Evolutionary conservation across 1,139 yeast species (phyloP).

Genomic region (Candida anutae): DNA sequence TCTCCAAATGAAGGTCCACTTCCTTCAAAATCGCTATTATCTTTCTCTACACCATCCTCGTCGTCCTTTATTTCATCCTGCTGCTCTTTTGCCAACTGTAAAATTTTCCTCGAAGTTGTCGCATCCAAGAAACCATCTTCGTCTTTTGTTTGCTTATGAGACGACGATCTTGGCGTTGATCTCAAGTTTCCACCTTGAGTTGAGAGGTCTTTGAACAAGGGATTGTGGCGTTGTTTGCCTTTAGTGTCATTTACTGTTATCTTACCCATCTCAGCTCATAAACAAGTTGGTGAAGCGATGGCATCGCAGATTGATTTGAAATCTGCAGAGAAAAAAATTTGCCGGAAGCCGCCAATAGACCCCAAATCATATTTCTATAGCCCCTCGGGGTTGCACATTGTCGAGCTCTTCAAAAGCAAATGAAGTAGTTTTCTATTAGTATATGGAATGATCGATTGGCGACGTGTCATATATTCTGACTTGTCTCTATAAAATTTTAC

Average conservation of each 20-base stretch:
- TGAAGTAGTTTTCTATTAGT: too few relatives aligned
- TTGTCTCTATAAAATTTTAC: too few relatives aligned
- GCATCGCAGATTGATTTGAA: too few relatives aligned
- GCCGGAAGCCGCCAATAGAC: too few relatives aligned
- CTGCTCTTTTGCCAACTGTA: slow-evolving; percentile 84
- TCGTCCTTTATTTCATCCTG: slow-evolving; percentile 79
- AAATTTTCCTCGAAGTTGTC: slow-evolving; percentile 71
- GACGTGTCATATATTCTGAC: too few relatives aligned
- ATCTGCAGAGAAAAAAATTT: too few relatives aligned
- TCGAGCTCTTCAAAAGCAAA: too few relatives aligned
- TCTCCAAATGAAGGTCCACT: slow-evolving; percentile 13
- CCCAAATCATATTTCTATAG: too few relatives aligned
- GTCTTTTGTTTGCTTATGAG: slow-evolving; percentile 12
- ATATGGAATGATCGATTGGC: too few relatives aligned
- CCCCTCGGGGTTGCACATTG: too few relatives aligned
- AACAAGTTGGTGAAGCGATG: too few relatives aligned
- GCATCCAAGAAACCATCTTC: slow-evolving; percentile 74
- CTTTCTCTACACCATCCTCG: slow-evolving; percentile 24
- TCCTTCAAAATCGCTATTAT: not conserved
- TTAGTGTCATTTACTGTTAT: slow-evolving; percentile 41
- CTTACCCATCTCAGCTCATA: slow-evolving; percentile 57
- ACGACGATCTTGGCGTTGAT: slow-evolving; percentile 19
- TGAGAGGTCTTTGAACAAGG: slow-evolving; percentile 69
- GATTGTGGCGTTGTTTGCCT: slow-evolving; percentile 59
- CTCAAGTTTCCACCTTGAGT: slow-evolving; percentile 67